These are phyloP conservation scores for Chromera velia DNA, from an alignment of 73 alveolate species.

Conservation along the genomic window DNA sequence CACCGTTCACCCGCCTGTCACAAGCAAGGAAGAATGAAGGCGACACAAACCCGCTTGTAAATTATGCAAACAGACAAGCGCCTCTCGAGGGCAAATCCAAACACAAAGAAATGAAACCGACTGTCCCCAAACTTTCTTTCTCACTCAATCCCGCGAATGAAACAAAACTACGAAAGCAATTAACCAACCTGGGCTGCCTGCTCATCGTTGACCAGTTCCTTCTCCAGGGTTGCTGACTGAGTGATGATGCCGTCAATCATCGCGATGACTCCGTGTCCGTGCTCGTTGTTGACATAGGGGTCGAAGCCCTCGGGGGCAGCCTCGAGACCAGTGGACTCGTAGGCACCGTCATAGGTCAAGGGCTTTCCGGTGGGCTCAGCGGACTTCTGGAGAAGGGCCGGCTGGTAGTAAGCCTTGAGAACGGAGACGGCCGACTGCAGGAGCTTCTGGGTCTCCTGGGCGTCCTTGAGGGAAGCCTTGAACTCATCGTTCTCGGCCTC, in stretches of 20 bases:
- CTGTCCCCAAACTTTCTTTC: too few species aligned
- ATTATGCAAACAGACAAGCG: too few species aligned
- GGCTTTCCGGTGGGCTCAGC: too few species aligned
- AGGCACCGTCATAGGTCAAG: neutral
- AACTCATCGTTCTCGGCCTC: neutral
- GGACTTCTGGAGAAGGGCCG: neutral
- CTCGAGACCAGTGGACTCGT: neutral
- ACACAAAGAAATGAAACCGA: too few species aligned
- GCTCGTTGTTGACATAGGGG: neutral
- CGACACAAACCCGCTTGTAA: too few species aligned
- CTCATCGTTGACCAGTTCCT: neutral
- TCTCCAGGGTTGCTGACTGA: neutral
- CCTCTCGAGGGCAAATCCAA: too few species aligned
- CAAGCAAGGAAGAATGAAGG: too few species aligned
- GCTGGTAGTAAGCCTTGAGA: neutral
- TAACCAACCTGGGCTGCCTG: neutral
- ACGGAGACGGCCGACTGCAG: too few species aligned
- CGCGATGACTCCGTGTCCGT: neutral
- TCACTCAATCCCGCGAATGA: too few species aligned
- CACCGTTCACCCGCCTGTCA: too few species aligned
- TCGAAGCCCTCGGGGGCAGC: neutral
- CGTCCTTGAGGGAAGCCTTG: neutral
- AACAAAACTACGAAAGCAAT: too few species aligned
- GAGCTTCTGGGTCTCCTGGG: neutral
- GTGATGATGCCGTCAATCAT: neutral